A percentile compares a stretch with the other conserved stretches of the same genome.
Evolutionary conservation across 2,329 filamentous ascomycete genomes (phyloP).

Genomic region (Didymella glomerata): DNA sequence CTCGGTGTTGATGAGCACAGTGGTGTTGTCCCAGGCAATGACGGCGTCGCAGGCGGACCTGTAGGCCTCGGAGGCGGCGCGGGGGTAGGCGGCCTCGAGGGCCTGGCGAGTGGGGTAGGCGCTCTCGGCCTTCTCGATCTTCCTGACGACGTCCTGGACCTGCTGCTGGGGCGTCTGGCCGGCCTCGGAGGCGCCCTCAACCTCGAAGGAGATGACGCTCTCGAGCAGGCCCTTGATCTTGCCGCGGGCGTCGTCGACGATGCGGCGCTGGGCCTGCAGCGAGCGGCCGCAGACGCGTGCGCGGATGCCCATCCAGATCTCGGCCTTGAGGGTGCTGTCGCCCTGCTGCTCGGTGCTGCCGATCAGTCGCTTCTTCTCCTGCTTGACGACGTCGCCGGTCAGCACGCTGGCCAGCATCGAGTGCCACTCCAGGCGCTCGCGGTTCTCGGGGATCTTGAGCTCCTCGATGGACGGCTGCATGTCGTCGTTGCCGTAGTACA

Average conservation of each 20-base stretch:
- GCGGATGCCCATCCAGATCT: constrained; percentile 87
- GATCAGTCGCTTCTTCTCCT: constrained; percentile 95
- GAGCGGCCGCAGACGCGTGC: constrained; percentile 85
- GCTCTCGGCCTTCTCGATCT: constrained; percentile 87
- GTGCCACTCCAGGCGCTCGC: constrained; percentile 95
- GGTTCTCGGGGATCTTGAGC: constrained; percentile 83
- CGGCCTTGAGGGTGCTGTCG: constrained; percentile 71
- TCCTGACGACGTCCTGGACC: constrained; percentile 85
- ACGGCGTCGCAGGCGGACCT: constrained; percentile 86
- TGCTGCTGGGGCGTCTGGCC: constrained; percentile 89
- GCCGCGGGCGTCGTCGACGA: constrained; percentile 84
- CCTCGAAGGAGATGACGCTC: constrained; percentile 89
- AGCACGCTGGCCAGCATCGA: constrained; percentile 96
- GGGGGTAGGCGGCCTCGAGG: constrained; percentile 76
- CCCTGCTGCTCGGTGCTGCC: constrained; percentile 79
- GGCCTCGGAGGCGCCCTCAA: constrained; percentile 90
- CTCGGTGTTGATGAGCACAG: constrained; percentile 93
- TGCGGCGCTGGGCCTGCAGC: constrained; percentile 81
- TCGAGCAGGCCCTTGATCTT: constrained; percentile 80
- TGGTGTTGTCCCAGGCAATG: constrained; percentile 96
- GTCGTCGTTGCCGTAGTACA: constrained; percentile 92
- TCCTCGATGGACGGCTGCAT: constrained; percentile 90
- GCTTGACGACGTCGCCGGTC: constrained; percentile 94
- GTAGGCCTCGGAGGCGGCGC: constrained; percentile 79
- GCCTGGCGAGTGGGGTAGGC: constrained; percentile 83